Percentiles rank a stretch among this genome's conserved stretches.
phyloP scores from a whole-genome alignment of 495 filamentous ascomycete species.

The Chlorociboria aeruginascens region DNA sequence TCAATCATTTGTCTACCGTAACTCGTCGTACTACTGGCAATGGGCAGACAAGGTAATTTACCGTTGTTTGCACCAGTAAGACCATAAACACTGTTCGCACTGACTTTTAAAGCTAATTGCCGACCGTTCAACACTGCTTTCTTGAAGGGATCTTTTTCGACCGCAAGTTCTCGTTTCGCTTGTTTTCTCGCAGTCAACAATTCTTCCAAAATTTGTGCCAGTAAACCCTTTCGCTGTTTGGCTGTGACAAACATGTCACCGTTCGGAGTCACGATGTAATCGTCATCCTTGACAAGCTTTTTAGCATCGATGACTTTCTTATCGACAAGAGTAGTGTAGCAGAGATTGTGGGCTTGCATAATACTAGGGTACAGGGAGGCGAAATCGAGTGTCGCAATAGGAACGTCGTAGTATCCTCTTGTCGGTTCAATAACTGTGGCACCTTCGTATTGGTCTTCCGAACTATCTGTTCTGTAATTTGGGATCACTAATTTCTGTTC shows the following conservation, averaged over 20 bases:
- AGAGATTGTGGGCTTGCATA: slow-evolving; percentile 97
- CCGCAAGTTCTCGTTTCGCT: slow-evolving; percentile 81
- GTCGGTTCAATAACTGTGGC: slow-evolving; percentile 96
- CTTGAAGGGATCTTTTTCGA: slow-evolving; percentile 91
- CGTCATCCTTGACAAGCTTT: slow-evolving; percentile 66
- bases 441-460: slow-evolving; percentile 87
- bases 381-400: slow-evolving; percentile 96
- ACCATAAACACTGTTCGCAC: slow-evolving; percentile 96
- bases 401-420: slow-evolving; percentile 84
- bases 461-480: slow-evolving; percentile 48
- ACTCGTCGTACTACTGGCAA: slow-evolving; percentile 91
- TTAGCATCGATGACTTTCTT: slow-evolving; percentile 66
- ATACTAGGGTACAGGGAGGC: slow-evolving; percentile 97
- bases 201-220: slow-evolving; percentile 93
- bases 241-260: slow-evolving; percentile 85
- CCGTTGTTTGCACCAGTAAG: slow-evolving; percentile 91
- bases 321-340: slow-evolving; percentile 89
- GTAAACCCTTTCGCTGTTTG: slow-evolving; percentile 80
- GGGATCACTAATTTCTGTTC: slow-evolving; percentile 91
- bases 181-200: slow-evolving; percentile 78
- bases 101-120: slow-evolving; percentile 92
- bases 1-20: slow-evolving; percentile 99
- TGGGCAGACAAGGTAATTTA: slow-evolving; percentile 88
- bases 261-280: slow-evolving; percentile 93
- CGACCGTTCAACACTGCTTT: slow-evolving; percentile 96